Evolutionary conservation across 306 rosid species (phyloP).

Genomic region (Heteromeles arbutifolia): DNA sequence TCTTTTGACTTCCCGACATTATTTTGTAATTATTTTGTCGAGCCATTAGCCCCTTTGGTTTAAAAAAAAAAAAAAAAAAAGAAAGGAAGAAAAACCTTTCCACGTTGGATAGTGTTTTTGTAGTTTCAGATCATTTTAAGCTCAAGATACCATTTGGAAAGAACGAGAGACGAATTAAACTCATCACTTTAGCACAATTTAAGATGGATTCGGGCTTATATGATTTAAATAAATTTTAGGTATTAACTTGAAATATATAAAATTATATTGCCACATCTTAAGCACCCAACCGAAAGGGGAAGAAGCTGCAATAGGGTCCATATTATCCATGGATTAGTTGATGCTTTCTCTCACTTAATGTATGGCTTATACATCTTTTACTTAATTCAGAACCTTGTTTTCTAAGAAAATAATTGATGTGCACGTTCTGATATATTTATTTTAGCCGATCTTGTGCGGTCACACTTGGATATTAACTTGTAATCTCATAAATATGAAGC

Average conservation of each 20-base stretch:
- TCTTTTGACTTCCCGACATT: too few species aligned
- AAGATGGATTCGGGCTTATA: too few species aligned
- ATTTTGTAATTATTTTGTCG: too few species aligned
- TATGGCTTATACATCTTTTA: slow-evolving; percentile 9
- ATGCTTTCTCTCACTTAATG: neutral
- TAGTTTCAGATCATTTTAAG: too few species aligned
- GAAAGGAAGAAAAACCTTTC: too few species aligned
- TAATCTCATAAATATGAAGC: neutral
- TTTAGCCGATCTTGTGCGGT: neutral
- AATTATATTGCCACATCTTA: neutral
- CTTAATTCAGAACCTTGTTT: slow-evolving; percentile 14
- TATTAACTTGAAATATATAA: neutral
- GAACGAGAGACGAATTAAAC: too few species aligned
- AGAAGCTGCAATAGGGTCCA: neutral
- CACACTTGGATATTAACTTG: neutral
- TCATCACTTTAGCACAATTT: too few species aligned
- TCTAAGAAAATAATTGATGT: slow-evolving; percentile 18
- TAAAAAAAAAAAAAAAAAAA: too few species aligned
- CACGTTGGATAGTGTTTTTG: too few species aligned
- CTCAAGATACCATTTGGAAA: too few species aligned
- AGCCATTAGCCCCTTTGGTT: too few species aligned
- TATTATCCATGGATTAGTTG: neutral
- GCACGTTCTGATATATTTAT: neutral
- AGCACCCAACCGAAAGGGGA: neutral
- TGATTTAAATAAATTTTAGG: too few species aligned